Evolutionary conservation across 2,329 filamentous ascomycete genomes (phyloP).

Genomic region (Gliomastix tumulicola): DNA sequence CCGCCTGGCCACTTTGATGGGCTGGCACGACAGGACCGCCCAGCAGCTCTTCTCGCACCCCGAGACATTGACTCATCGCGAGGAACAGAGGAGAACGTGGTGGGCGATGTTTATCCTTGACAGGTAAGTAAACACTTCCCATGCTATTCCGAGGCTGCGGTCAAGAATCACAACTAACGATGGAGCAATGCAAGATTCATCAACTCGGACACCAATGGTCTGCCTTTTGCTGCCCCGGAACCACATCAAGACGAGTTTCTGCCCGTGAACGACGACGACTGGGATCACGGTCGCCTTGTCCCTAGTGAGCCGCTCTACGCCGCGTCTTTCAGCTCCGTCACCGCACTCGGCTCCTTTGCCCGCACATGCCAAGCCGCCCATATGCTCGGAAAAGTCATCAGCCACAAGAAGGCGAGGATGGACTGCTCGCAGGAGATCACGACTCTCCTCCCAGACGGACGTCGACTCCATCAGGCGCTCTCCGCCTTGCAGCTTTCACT

Average conservation of each 20-base stretch:
- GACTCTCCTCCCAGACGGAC: conserved; percentile 6
- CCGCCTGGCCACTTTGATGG: conserved; percentile 4
- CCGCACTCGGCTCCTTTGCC: conserved; percentile 8
- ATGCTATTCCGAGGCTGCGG: no score
- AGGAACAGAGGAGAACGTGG: conserved; percentile 11
- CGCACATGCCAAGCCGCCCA: conserved; percentile 11
- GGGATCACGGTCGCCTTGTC: conserved; percentile 8
- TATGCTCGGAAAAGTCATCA: conserved; percentile 10
- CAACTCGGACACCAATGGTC: no score
- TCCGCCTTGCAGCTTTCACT: conserved; percentile 5
- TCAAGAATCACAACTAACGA: no score
- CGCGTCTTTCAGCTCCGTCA: conserved; percentile 6
- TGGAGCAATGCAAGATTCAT: no score
- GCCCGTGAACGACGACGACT: conserved; percentile 11
- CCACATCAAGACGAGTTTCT: conserved; percentile 7
- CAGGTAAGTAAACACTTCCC: conserved; percentile 8
- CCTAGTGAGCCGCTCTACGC: conserved; percentile 10
- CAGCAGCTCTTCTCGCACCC: conserved; percentile 7
- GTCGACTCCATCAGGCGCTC: conserved; percentile 7
- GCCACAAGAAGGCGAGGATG: conserved; percentile 4
- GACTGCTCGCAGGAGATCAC: neutral
- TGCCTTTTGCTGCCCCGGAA: conserved; percentile 7
- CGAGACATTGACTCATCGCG: conserved; percentile 9
- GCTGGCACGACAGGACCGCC: conserved; percentile 5
- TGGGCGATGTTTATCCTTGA: conserved; percentile 13